Conservation (phyloP, 2,329 filamentous ascomycete species). For the Penicillium decumbens region DNA sequence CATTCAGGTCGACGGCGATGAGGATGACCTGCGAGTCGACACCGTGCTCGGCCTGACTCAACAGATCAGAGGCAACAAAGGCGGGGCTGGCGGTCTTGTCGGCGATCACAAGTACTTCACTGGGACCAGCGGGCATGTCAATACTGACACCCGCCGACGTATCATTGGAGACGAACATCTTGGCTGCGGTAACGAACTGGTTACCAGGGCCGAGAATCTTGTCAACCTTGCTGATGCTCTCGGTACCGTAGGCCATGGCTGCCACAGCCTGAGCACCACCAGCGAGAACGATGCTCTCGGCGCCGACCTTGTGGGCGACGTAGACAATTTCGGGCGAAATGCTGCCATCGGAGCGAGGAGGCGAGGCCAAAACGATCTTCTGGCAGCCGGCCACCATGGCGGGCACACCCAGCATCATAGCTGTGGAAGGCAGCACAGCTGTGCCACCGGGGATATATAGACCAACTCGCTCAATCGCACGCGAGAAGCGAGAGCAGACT, state of each 20-base stretch:
- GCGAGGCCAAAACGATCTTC: conserved; percentile 89
- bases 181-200: conserved; percentile 96
- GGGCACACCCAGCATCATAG: conserved; percentile 95
- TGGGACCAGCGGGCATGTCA: conserved; percentile 96
- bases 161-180: conserved; percentile 98
- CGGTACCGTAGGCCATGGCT: conserved; percentile 94
- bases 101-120: conserved; percentile 92
- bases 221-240: conserved; percentile 92
- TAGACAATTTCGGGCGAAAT: conserved; percentile 97
- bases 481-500: conserved; percentile 83
- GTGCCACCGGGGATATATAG: conserved; percentile 95
- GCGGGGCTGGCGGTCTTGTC: conserved; percentile 83
- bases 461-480: conserved; percentile 92
- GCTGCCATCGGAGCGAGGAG: conserved; percentile 80
- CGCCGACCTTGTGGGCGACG: conserved; percentile 91
- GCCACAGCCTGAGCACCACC: conserved; percentile 94
- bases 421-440: conserved; percentile 92
- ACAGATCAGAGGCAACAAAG: conserved; percentile 89
- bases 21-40: conserved; percentile 93
- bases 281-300: conserved; percentile 90
- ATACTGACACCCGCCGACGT: conserved; percentile 93
- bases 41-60: conserved; percentile 95
- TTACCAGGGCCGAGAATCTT: conserved; percentile 98
- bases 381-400: conserved; percentile 96
- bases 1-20: conserved; percentile 74